These are phyloP conservation scores for Calocybe indica DNA, from an alignment of 768 basidiomycete species.

Conservation along the genomic window DNA sequence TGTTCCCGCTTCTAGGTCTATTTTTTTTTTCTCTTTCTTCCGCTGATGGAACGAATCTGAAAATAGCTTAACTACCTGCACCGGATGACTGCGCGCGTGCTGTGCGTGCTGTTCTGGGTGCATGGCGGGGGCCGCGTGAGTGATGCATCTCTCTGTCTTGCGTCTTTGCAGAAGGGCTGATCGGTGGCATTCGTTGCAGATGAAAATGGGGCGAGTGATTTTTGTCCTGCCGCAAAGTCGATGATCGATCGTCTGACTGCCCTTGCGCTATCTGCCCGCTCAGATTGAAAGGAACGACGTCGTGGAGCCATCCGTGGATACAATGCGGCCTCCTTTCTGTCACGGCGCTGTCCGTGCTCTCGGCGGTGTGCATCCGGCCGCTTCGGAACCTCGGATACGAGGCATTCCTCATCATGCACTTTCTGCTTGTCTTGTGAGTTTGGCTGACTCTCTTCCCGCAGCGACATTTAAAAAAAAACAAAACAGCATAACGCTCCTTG, in stretches of 20 bases:
- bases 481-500: conserved; percentile 30
- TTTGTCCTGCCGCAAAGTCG: neutral
- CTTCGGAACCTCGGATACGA: conserved; percentile 44
- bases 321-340: conserved; percentile 32
- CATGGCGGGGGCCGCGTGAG: conserved; percentile 30
- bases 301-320: conserved; percentile 19
- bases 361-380: conserved; percentile 41
- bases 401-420: conserved; percentile 44
- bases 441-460: conserved; percentile 1
- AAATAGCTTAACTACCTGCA: conserved; percentile 4
- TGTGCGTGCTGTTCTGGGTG: conserved; percentile 2
- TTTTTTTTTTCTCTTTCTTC: no score
- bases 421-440: conserved; percentile 31
- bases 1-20: no score
- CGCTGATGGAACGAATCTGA: no score
- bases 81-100: conserved; percentile 3
- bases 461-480: neutral
- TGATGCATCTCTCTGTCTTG: neutral
- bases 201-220: no score
- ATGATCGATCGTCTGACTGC: no score
- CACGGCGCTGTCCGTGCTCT: conserved; percentile 33
- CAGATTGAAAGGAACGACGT: conserved; percentile 10
- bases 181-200: no score
- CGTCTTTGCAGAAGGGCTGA: no score
- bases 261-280: conserved; percentile 8